A percentile compares a stretch with the other conserved stretches of the same genome.
Evolutionary conservation across 2,329 filamentous ascomycete genomes (phyloP).

Genomic region (Fusarium mexicanum): DNA sequence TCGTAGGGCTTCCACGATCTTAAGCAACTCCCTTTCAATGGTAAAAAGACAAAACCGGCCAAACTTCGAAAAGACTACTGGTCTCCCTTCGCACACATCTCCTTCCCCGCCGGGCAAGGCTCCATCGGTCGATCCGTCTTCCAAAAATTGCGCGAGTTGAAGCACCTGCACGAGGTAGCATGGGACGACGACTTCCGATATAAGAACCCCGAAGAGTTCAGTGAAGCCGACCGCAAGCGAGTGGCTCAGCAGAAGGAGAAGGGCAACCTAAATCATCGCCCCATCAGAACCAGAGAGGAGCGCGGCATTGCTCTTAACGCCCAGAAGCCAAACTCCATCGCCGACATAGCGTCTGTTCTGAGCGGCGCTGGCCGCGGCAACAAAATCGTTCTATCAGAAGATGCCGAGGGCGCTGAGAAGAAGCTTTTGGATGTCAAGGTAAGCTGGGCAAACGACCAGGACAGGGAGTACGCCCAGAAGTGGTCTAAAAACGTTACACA

Average conservation of each 20-base stretch:
- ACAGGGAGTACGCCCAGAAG: slow-evolving; percentile 56
- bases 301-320: slow-evolving; percentile 65
- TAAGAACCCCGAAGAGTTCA: slow-evolving; percentile 50
- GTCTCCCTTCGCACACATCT: slow-evolving; percentile 68
- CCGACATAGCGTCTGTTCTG: slow-evolving; percentile 70
- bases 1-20: slow-evolving; percentile 55
- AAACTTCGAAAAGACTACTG: slow-evolving; percentile 75
- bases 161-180: slow-evolving; percentile 68
- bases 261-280: slow-evolving; percentile 45
- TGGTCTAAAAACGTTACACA: slow-evolving; percentile 67
- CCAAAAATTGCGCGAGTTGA: slow-evolving; percentile 72
- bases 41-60: slow-evolving; percentile 72
- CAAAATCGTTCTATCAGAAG: slow-evolving; percentile 51
- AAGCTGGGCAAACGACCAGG: slow-evolving; percentile 61
- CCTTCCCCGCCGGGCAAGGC: slow-evolving; percentile 63
- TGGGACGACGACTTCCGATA: slow-evolving; percentile 63
- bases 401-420: slow-evolving; percentile 25
- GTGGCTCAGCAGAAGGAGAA: slow-evolving; percentile 44
- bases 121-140: slow-evolving; percentile 67
- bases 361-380: slow-evolving; percentile 62
- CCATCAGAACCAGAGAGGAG: slow-evolving; percentile 52
- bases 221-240: slow-evolving; percentile 47
- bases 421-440: slow-evolving; percentile 56
- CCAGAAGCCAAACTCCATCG: slow-evolving; percentile 69
- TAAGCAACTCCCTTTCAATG: slow-evolving; percentile 70